These are phyloP conservation scores for Zymoseptoria brevis DNA, from an alignment of 2,329 filamentous ascomycete genomes.

Conservation along the genomic window DNA sequence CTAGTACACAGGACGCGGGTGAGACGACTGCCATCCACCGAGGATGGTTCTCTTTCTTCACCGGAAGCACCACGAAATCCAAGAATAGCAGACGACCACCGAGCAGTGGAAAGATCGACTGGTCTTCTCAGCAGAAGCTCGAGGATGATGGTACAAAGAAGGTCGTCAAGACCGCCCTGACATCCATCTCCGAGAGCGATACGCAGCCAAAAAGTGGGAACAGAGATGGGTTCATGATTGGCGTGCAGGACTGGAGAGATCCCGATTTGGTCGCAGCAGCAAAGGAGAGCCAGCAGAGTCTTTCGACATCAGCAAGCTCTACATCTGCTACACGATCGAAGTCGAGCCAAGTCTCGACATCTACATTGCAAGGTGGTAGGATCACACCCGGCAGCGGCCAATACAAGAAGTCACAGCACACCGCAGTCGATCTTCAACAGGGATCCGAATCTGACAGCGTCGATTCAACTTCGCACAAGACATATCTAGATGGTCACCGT, in stretches of 20 bases:
- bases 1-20: conserved; percentile 7
- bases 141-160: conserved; percentile 48
- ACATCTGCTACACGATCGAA: conserved; percentile 17
- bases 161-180: conserved; percentile 13
- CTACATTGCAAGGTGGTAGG: conserved; percentile 50
- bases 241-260: conserved; percentile 81
- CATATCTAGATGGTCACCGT: conserved; percentile 6
- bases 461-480: conserved; percentile 13
- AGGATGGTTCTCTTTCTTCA: conserved; percentile 41
- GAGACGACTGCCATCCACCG: conserved; percentile 2
- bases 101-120: conserved; percentile 65
- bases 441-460: conserved; percentile 9
- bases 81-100: conserved; percentile 55
- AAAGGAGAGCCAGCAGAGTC: conserved; percentile 19
- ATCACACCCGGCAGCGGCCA: conserved; percentile 67
- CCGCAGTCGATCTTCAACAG: conserved; percentile 17
- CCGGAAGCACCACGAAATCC: conserved; percentile 7
- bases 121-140: conserved; percentile 62
- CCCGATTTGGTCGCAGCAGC: conserved; percentile 56
- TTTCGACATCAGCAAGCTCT: conserved; percentile 17
- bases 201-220: conserved; percentile 23
- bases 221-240: conserved; percentile 65
- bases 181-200: conserved; percentile 26
- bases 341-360: conserved; percentile 21
- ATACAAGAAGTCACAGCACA: conserved; percentile 44